Conservation (phyloP, 2,329 filamentous ascomycete species). For the Fusarium sp. region DNA sequence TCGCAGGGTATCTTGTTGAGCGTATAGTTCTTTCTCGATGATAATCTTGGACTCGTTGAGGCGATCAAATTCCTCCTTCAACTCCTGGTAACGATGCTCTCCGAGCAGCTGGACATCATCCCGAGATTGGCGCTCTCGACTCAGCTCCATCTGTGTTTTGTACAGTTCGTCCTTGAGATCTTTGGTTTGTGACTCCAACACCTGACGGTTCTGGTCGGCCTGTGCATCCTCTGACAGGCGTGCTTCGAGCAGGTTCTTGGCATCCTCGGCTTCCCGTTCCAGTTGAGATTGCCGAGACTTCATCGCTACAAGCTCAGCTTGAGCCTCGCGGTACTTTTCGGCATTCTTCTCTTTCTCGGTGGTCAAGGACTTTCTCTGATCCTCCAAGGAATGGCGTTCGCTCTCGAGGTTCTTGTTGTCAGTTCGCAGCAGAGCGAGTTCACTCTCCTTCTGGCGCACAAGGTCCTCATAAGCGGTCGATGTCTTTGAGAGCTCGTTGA, state of each 20-base stretch:
- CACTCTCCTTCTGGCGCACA: conserved; percentile 92
- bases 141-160: conserved; percentile 86
- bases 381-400: conserved; percentile 80
- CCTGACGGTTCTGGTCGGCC: conserved; percentile 79
- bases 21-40: conserved; percentile 97
- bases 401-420: conserved; percentile 86
- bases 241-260: conserved; percentile 84
- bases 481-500: conserved; percentile 86
- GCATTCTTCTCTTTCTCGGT: conserved; percentile 83
- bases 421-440: conserved; percentile 82
- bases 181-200: conserved; percentile 87
- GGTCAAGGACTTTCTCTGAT: conserved; percentile 76
- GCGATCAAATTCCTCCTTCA: conserved; percentile 85
- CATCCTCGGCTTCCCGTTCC: conserved; percentile 87
- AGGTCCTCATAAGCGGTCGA: conserved; percentile 96
- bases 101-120: conserved; percentile 92
- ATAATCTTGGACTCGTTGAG: conserved; percentile 95
- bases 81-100: conserved; percentile 83
- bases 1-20: conserved; percentile 89
- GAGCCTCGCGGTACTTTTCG: conserved; percentile 79
- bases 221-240: conserved; percentile 91
- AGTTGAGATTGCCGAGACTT: conserved; percentile 84
- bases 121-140: conserved; percentile 88
- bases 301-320: conserved; percentile 88
- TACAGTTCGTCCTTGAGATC: conserved; percentile 88